Base-by-base conservation (phyloP, 164 flowering plant genomes). In the Echeveria elegans region DNA sequence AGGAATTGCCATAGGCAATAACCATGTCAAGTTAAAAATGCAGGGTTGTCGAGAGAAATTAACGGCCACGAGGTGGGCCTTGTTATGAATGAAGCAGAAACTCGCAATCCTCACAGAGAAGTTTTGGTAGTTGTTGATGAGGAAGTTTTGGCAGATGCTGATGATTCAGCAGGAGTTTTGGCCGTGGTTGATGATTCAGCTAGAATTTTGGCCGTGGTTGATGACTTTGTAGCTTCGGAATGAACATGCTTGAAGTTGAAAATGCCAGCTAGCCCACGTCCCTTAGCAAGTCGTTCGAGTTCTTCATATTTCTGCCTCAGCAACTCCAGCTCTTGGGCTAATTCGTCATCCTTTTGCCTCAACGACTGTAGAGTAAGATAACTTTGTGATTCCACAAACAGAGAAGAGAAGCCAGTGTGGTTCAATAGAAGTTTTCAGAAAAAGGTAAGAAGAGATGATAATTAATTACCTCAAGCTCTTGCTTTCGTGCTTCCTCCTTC, bases 401-500 rank as follows among this genome's bases (percentile, higher is more conserved):
- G 61, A 28, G 19, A 11, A 56, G 16, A 56, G 28, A 56, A 56
- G 61, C 30, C 6, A 41, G 15, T 16, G 18, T 1, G 15, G 16
- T 53, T 24, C 1, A 32, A 28, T 56, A 53, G 31, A 56, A 12
- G 32, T 56, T n/a, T n/a, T n/a, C n/a, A 8, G 41, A 53, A 23
- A 24, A 53, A 24, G 30, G 29, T 53, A 8, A 48, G 53, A 29
- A 19, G 32, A 4, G 5, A 56, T 28, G 61, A 19, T 26, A 28
- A 56, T n/a, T 10, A 18, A 23, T 23, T 65, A 88, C 97, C 89
- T 83, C 74, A 26, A 90, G 9, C 68, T 88, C 96, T 58, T 80
- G 81, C 60, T 56, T 78, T 41, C 88, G 89, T 21, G 66, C 18
- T 74, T 84, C 91, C 78, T 90, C 97, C 75, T 90, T 90, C 71